Conservation (phyloP, 1,284 basidiomycete genomes). For the Melanopsichium pennsylvanicum region DNA sequence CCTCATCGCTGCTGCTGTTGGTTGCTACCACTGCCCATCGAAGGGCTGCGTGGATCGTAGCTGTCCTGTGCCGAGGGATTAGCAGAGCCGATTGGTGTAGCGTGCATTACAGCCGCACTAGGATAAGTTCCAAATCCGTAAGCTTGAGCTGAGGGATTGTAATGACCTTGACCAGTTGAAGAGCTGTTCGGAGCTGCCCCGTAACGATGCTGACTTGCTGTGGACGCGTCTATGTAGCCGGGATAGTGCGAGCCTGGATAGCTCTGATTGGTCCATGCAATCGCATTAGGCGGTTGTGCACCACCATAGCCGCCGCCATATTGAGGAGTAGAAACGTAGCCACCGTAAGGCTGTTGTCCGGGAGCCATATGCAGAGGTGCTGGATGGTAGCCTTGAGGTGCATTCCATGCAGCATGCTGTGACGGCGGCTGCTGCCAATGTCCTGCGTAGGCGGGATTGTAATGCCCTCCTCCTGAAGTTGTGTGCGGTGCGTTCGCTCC, state of each 20-base stretch:
- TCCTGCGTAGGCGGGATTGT: conserved; percentile 35
- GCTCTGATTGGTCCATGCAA: conserved; percentile 7
- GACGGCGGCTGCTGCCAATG: conserved; percentile 34
- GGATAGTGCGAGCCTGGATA: conserved; percentile 34
- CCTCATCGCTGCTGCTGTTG: background rate
- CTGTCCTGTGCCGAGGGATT: conserved; percentile 15
- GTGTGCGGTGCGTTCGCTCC: conserved; percentile 4
- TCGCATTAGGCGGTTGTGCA: conserved; percentile 1
- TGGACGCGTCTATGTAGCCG: conserved; percentile 11
- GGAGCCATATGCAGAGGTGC: conserved; percentile 24
- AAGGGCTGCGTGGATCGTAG: conserved; percentile 38
- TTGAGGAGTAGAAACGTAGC: background rate
- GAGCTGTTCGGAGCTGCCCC: background rate
- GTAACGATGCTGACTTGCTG: conserved; percentile 1
- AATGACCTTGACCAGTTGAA: conserved; percentile 7
- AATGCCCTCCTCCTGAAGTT: conserved; percentile 27
- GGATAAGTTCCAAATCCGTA: conserved; percentile 13
- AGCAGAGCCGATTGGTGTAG: too few species aligned
- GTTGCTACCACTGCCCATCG: conserved; percentile 4
- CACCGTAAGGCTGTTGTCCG: conserved; percentile 14
- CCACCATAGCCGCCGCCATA: conserved; percentile 13
- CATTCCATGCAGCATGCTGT: conserved; percentile 14
- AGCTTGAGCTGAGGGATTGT: conserved; percentile 5
- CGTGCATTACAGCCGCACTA: too few species aligned
- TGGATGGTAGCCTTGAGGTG: conserved; percentile 9